Conservation (phyloP, 2,329 filamentous ascomycete genomes). For the Corinectria fuckeliana region DNA sequence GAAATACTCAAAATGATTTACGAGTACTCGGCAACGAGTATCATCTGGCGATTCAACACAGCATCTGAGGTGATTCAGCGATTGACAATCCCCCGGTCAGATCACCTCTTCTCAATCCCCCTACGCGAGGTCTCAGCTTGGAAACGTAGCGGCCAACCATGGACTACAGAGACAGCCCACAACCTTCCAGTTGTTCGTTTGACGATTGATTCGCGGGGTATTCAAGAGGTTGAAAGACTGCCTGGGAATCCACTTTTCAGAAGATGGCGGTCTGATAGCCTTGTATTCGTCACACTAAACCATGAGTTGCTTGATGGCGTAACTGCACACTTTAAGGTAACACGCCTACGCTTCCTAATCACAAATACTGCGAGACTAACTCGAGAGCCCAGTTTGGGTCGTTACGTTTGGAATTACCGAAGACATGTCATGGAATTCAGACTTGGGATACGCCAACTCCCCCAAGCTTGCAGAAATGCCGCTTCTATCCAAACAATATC, state of each 20-base stretch:
- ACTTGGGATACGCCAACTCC: constrained; percentile 26
- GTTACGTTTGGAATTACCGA: constrained; percentile 16
- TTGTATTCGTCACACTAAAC: constrained; percentile 15
- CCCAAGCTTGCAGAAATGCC: constrained; percentile 13
- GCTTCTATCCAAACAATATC: constrained; percentile 8
- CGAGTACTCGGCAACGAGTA: constrained; percentile 3
- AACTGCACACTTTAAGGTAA: constrained; percentile 20
- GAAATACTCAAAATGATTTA: constrained; percentile 19
- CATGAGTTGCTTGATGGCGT: neutral
- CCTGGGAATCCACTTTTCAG: constrained; percentile 7
- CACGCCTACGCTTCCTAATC: neutral
- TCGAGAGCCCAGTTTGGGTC: constrained; percentile 7
- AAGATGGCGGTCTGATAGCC: constrained; percentile 10
- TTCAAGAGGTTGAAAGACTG: constrained; percentile 19
- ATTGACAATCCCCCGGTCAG: neutral
- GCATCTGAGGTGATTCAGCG: neutral
- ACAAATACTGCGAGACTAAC: neutral
- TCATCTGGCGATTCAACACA: constrained; percentile 13
- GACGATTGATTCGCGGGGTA: constrained; percentile 24
- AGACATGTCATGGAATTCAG: constrained; percentile 6
- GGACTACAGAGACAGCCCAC: neutral
- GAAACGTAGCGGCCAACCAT: constrained; percentile 10
- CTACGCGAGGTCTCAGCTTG: constrained; percentile 9
- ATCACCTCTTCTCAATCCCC: constrained; percentile 18
- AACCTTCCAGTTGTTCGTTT: constrained; percentile 14